Evolutionary conservation across 371 early-diverging fungal genomes (phyloP), one percentile per base, ranked within the genome.

Genomic region (Zychaea mexicana): DNA sequence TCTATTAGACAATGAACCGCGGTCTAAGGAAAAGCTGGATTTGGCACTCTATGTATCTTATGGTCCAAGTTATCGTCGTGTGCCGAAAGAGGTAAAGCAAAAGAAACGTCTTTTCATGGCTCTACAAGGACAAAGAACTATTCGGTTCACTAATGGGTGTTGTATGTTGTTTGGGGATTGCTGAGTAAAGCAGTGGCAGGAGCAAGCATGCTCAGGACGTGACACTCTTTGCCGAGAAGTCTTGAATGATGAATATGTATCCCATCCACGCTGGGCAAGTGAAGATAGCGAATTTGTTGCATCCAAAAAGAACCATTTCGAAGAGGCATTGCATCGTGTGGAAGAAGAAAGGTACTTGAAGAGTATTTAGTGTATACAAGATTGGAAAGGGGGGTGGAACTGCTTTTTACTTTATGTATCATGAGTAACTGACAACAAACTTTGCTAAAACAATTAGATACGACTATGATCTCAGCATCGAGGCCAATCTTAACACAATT

Each of bases 321-420:
- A 99, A 78, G 99, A 99, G 70, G 92, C 93, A 3, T 74, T 99
- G 60, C 96, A 94, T 82, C 89, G 94, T 49, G 91, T 94, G 66
- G 99, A 99, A 81, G 99, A 99, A 73, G 99, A 99, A 77, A 88
- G 95, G 69, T 80, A 66, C n/a, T n/a, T n/a, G n/a, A n/a, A n/a
- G n/a, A n/a, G n/a, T n/a, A n/a, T n/a, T n/a, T n/a, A n/a, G n/a
- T n/a, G n/a, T n/a, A n/a, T n/a, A n/a, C n/a, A n/a, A n/a, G n/a
- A n/a, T n/a, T n/a, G n/a, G 52, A 26, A 0, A 8, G 19, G 30
- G 21, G 15, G 52, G 36, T 38, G 22, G 12, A 3, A 4, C 3
- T 38, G 2, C 12, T 4, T 4, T 13, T 57, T 42, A 19, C 31
- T 5, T 13, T 52, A 42, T 27, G 27, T 49, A n/a, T n/a, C n/a